Percentiles rank a stretch among this genome's conserved stretches.
Evolutionary conservation across 1,284 basidiomycete species (phyloP).

Genomic region (Ganoderma boninense): DNA sequence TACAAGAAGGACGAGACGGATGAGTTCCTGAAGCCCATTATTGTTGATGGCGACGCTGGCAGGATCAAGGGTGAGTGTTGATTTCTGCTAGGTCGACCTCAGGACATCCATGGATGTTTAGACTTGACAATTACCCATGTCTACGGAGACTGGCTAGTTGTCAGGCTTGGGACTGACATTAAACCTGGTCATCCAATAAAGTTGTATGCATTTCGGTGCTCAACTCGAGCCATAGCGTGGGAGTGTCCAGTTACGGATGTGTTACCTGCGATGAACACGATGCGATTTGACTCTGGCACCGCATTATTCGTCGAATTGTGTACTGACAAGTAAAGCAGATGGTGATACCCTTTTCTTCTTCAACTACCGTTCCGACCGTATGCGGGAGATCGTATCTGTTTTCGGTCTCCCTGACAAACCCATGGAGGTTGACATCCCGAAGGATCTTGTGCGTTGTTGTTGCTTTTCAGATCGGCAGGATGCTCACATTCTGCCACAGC

Average conservation of each 20-base stretch:
- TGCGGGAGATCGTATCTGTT: conserved; percentile 87
- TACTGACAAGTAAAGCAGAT: conserved; percentile 43
- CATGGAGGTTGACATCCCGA: conserved; percentile 84
- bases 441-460: conserved; percentile 67
- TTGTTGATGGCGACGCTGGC: conserved; percentile 80
- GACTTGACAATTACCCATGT: not conserved
- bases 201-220: too few species aligned
- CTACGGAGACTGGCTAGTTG: not conserved
- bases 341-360: conserved; percentile 90
- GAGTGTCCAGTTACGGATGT: too few species aligned
- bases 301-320: not conserved
- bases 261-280: too few species aligned
- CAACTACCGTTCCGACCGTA: conserved; percentile 95
- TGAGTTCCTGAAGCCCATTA: conserved; percentile 94
- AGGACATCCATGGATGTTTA: not conserved
- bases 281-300: too few species aligned
- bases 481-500: conserved; percentile 46
- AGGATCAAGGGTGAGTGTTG: conserved; percentile 74
- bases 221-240: too few species aligned
- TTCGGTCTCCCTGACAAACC: conserved; percentile 86
- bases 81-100: not conserved
- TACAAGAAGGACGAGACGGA: conserved; percentile 89
- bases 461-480: conserved; percentile 9
- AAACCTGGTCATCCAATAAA: not conserved
- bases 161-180: not conserved